These are phyloP conservation scores for Ceratopteris richardii DNA, from an alignment of 75 land plant species.

Conservation along the genomic window DNA sequence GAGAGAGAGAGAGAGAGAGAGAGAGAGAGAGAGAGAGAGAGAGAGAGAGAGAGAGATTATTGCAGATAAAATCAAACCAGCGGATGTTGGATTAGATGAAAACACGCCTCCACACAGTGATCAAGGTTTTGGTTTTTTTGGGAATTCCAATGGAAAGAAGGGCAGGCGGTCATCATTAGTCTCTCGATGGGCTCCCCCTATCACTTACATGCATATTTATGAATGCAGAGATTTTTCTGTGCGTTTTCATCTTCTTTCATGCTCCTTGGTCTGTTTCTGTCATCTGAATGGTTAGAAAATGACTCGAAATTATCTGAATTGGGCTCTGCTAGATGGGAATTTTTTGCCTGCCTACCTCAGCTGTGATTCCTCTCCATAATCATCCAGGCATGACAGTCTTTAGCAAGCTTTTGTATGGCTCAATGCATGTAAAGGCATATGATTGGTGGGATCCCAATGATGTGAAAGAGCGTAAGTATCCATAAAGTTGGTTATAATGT, in stretches of 20 bases:
- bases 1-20: no score
- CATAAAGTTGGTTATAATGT: not conserved
- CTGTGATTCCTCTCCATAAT: conserved; percentile 86
- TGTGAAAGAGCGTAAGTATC: conserved; percentile 8
- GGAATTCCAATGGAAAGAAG: conserved; percentile 20
- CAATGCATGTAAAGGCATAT: conserved; percentile 81
- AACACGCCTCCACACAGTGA: conserved; percentile 44
- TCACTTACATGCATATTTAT: conserved; percentile 70
- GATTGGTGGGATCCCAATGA: conserved; percentile 68
- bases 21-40: no score
- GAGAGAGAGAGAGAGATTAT: conserved; percentile 5
- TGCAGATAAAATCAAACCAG: conserved; percentile 63
- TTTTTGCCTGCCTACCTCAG: conserved; percentile 76
- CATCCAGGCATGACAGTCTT: conserved; percentile 95
- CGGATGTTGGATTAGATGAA: conserved; percentile 77
- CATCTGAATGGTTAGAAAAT: not conserved
- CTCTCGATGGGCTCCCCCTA: conserved; percentile 82
- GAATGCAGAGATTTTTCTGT: conserved; percentile 78
- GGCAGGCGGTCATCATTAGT: conserved; percentile 51
- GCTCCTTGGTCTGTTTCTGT: not conserved
- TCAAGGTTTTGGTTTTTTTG: conserved; percentile 80
- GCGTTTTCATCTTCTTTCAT: conserved; percentile 10
- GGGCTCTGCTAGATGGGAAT: conserved; percentile 94
- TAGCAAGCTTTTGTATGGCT: conserved; percentile 85
- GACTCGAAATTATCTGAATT: no score